phyloP scores from a whole-genome alignment of 2,329 filamentous ascomycete genomes.

The Chrysoporthe cubensis region DNA sequence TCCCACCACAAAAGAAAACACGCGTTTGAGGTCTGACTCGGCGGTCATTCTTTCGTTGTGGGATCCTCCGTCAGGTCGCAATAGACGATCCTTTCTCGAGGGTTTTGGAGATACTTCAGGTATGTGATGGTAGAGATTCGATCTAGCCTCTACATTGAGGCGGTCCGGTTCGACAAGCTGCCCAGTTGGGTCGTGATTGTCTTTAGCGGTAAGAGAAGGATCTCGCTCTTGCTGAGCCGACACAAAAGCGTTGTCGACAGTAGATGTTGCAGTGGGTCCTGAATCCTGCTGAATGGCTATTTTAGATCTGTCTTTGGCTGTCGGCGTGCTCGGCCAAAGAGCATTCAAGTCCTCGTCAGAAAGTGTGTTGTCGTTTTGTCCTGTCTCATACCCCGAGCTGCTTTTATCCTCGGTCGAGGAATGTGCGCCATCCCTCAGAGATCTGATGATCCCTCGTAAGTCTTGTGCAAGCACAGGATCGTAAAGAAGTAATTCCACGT shows the following conservation, averaged over 20 bases:
- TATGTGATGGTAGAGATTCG: neutral
- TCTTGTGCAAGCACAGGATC: slow-evolving; percentile 10
- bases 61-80: neutral
- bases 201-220: too few species aligned
- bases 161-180: neutral
- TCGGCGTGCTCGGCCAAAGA: neutral
- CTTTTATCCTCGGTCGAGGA: neutral
- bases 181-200: neutral
- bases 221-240: neutral
- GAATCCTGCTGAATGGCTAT: neutral
- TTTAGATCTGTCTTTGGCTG: neutral
- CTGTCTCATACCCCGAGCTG: too few species aligned
- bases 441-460: slow-evolving; percentile 1
- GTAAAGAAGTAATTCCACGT: neutral
- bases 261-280: neutral
- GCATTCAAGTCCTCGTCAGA: neutral
- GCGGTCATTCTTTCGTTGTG: neutral
- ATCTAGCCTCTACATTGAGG: neutral
- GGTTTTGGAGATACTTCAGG: neutral
- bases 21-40: neutral
- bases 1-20: neutral
- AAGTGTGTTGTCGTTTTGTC: neutral
- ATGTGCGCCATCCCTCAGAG: neutral
- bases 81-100: neutral
- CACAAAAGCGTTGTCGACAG: neutral